These are phyloP conservation scores for Phytophthora pinifolia DNA, from an alignment of 352 stramenopile genomes.

Conservation along the genomic window DNA sequence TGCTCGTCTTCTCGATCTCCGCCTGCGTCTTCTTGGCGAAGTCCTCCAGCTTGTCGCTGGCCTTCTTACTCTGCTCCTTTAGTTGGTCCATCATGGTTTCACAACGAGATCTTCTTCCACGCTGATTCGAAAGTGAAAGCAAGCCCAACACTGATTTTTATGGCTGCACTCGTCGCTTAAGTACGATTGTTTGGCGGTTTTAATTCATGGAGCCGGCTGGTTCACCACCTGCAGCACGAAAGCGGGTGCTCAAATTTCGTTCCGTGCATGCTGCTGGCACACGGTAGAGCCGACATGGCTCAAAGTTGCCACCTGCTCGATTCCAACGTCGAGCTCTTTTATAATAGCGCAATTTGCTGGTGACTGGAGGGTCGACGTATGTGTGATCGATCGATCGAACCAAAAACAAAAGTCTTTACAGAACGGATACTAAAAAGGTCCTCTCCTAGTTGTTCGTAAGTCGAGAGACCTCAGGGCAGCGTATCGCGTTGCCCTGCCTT, in stretches of 20 bases:
- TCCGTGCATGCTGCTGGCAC: neutral
- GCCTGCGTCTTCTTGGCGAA: slow-evolving; percentile 33
- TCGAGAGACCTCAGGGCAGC: slow-evolving; percentile 18
- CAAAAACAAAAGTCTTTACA: slow-evolving; percentile 8
- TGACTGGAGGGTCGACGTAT: neutral
- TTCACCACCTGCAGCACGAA: neutral
- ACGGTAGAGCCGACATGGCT: too few species aligned
- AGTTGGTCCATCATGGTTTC: slow-evolving; percentile 43
- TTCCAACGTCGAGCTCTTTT: too few species aligned
- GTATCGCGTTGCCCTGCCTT: slow-evolving; percentile 18
- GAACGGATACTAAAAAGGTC: neutral
- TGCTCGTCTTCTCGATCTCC: slow-evolving; percentile 30
- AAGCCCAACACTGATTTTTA: slow-evolving; percentile 12
- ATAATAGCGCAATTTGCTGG: too few species aligned
- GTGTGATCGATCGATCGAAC: neutral
- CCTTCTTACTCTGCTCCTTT: slow-evolving; percentile 48
- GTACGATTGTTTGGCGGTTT: neutral
- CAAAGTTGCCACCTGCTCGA: neutral
- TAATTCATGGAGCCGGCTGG: neutral
- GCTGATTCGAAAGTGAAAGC: slow-evolving; percentile 18
- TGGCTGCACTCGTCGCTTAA: slow-evolving; percentile 1
- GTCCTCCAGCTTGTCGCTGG: slow-evolving; percentile 31
- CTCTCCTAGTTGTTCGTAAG: slow-evolving; percentile 24
- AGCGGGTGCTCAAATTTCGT: too few species aligned
- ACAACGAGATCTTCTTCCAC: slow-evolving; percentile 17